A percentile compares a stretch with the other conserved stretches of the same genome.
These are phyloP conservation scores for Chondrus crispus DNA, from an alignment of 23 red algal genomes.

Conservation along the genomic window DNA sequence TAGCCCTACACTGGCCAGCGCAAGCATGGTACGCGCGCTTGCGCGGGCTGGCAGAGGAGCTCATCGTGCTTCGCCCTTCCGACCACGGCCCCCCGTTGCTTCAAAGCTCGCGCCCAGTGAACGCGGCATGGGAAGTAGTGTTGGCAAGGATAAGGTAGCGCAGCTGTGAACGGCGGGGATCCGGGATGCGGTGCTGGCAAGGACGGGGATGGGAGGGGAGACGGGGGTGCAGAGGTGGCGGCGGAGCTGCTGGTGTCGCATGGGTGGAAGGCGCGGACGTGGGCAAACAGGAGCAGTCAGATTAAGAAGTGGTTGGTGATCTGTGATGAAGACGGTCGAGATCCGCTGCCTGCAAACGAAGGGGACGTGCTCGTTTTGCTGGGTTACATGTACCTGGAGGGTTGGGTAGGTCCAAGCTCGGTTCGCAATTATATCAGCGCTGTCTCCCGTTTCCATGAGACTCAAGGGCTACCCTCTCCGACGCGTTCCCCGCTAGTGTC, in stretches of 20 bases:
- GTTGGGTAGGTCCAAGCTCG: not conserved
- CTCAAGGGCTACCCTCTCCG: not conserved
- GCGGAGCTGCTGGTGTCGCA: not conserved
- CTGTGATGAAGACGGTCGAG: not conserved
- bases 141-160: not conserved
- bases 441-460: slow-evolving; percentile 5
- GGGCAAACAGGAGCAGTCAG: not conserved
- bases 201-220: not conserved
- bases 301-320: slow-evolving; percentile 2
- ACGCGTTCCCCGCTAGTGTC: not conserved
- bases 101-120: not conserved
- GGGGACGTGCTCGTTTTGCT: not conserved
- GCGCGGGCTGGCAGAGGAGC: not conserved
- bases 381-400: not conserved
- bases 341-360: not conserved
- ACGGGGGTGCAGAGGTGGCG: not conserved
- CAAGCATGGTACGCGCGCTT: too few relatives aligned
- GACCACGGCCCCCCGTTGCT: not conserved
- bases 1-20: too few relatives aligned
- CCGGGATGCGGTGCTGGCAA: not conserved
- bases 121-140: not conserved
- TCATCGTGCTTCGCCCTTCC: not conserved
- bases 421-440: not conserved
- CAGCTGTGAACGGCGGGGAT: not conserved
- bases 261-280: not conserved